Evolutionary conservation across 139 green algal genomes (phyloP).

Genomic region (Coelastrella sp.): DNA sequence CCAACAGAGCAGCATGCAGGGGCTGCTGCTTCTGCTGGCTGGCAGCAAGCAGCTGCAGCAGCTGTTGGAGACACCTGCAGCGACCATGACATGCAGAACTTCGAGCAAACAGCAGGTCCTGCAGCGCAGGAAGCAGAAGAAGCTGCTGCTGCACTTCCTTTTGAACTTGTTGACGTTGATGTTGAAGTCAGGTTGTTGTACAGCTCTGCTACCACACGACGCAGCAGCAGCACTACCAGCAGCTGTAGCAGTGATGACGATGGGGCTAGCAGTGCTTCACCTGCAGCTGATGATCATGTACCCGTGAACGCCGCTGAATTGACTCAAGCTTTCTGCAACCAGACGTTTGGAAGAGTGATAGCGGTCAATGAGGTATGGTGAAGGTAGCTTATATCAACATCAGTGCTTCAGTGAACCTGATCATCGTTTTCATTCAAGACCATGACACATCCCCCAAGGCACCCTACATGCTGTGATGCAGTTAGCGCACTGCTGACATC

Average conservation of each 20-base stretch:
- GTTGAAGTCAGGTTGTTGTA: conserved; percentile 57
- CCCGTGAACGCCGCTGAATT: conserved; percentile 51
- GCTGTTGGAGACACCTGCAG: neutral
- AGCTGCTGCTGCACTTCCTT: conserved; percentile 27
- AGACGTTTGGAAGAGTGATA: conserved; percentile 52
- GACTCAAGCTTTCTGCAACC: conserved; percentile 29
- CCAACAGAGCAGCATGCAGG: neutral
- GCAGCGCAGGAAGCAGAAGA: neutral
- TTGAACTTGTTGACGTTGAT: conserved; percentile 58
- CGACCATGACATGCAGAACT: neutral
- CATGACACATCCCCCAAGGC: no score
- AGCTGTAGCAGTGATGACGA: neutral
- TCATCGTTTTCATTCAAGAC: no score
- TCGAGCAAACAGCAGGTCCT: neutral
- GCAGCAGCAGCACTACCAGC: conserved; percentile 29
- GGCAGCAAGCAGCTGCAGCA: neutral
- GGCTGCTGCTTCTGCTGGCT: neutral
- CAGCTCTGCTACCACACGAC: neutral
- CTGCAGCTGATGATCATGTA: no score
- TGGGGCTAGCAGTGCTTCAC: neutral
- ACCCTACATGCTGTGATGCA: no score
- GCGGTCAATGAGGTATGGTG: conserved; percentile 53
- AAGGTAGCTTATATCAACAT: no score
- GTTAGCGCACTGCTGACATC: no score
- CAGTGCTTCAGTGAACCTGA: no score